phyloP scores from a whole-genome alignment of 208 protist species.

The Trypanosoma avium region DNA sequence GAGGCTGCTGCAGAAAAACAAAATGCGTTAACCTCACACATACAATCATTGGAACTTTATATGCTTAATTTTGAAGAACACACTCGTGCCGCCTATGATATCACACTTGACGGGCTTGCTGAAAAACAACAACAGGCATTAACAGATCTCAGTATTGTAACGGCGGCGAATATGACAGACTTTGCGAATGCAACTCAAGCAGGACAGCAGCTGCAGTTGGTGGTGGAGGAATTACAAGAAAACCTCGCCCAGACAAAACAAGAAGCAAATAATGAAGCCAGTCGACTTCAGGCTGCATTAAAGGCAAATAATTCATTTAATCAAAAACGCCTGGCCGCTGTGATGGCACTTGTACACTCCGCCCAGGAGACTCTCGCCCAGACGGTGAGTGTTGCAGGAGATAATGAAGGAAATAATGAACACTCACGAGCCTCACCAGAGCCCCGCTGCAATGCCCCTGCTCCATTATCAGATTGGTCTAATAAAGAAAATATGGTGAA shows the following conservation, averaged over 20 bases:
- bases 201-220: slow-evolving; percentile 8
- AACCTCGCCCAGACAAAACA: slow-evolving; percentile 35
- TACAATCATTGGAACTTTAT: slow-evolving; percentile 19
- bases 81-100: slow-evolving; percentile 12
- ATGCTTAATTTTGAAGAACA: slow-evolving; percentile 29
- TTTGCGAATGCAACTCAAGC: slow-evolving; percentile 21
- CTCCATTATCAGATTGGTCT: neutral
- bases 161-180: slow-evolving; percentile 15
- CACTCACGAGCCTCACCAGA: neutral
- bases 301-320: neutral
- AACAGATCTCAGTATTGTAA: slow-evolving; percentile 25
- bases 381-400: neutral
- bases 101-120: slow-evolving; percentile 35
- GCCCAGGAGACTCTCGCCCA: slow-evolving; percentile 12
- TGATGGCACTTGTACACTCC: slow-evolving; percentile 16
- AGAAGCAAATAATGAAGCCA: slow-evolving; percentile 33
- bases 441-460: neutral
- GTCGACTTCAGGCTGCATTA: slow-evolving; percentile 36
- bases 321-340: neutral
- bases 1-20: slow-evolving; percentile 26
- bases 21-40: neutral
- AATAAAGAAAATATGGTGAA: slow-evolving; percentile 15
- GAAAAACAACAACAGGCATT: slow-evolving; percentile 33
- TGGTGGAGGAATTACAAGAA: slow-evolving; percentile 34
- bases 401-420: neutral